Evolutionary conservation across 176 grass and related monocot genomes (phyloP).

Genomic region (Hyparrhenia diplandra): DNA sequence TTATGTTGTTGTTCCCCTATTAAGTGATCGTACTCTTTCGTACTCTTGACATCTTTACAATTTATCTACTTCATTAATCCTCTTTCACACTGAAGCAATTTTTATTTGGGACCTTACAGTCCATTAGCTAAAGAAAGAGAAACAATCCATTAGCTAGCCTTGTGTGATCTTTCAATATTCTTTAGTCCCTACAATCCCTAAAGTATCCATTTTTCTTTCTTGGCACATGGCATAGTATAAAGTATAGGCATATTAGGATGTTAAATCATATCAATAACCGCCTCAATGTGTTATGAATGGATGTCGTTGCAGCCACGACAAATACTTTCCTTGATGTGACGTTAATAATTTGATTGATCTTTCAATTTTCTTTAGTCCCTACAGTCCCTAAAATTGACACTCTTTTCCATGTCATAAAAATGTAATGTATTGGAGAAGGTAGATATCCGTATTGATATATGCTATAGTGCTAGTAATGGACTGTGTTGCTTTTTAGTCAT

Average conservation of each 20-base stretch:
- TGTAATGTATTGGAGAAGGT: background rate
- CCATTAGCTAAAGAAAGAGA: background rate
- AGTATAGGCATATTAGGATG: background rate
- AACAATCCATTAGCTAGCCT: background rate
- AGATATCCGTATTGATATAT: background rate
- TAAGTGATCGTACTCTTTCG: background rate
- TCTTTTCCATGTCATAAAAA: background rate
- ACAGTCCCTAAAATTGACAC: too few relatives aligned
- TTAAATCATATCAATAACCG: background rate
- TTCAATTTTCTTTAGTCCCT: too few relatives aligned
- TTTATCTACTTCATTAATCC: background rate
- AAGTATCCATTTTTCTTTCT: background rate
- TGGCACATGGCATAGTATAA: background rate
- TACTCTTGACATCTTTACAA: background rate
- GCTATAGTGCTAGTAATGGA: background rate
- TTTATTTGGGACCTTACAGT: background rate
- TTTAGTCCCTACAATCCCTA: background rate
- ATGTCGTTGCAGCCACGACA: background rate
- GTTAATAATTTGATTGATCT: background rate
- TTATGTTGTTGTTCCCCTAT: constrained; percentile 8
- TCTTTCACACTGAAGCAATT: background rate
- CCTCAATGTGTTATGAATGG: background rate
- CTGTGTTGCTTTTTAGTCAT: background rate
- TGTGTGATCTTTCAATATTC: background rate
- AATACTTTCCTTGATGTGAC: background rate